Evolutionary conservation across 2,329 filamentous ascomycete genomes (phyloP).

Genomic region (Alternaria panax): DNA sequence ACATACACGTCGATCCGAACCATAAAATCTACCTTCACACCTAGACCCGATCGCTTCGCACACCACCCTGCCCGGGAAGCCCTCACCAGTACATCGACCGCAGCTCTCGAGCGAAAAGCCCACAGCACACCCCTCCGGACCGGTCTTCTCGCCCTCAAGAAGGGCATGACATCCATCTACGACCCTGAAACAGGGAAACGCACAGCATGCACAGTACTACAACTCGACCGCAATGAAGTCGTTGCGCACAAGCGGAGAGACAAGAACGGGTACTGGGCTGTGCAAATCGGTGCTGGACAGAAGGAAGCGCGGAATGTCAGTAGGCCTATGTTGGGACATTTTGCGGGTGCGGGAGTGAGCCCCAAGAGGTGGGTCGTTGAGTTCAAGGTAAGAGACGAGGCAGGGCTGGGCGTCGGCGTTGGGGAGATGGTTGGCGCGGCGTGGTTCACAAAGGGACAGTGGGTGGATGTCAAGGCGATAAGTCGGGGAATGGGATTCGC

Average conservation of each 20-base stretch:
- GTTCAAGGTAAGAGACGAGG: conserved; percentile 80
- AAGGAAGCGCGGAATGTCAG: conserved; percentile 78
- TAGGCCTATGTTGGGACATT: conserved; percentile 87
- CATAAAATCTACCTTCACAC: conserved; percentile 66
- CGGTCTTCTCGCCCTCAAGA: conserved; percentile 86
- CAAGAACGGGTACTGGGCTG: conserved; percentile 89
- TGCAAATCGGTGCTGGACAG: conserved; percentile 83
- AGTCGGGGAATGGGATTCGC: conserved; percentile 91
- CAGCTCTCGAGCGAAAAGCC: conserved; percentile 66
- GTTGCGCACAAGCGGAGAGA: conserved; percentile 82
- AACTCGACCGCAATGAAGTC: conserved; percentile 91
- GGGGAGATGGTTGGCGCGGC: conserved; percentile 80
- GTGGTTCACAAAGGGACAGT: conserved; percentile 91
- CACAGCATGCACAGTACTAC: conserved; percentile 87
- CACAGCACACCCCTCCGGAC: conserved; percentile 71
- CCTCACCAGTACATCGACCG: conserved; percentile 63
- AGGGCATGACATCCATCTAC: conserved; percentile 94
- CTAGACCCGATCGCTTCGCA: conserved; percentile 62
- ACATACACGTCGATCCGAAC: conserved; percentile 40
- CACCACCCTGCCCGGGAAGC: conserved; percentile 58
- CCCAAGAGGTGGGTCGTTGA: conserved; percentile 86
- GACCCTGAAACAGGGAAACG: conserved; percentile 76
- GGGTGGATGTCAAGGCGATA: conserved; percentile 81
- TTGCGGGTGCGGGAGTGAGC: conserved; percentile 78
- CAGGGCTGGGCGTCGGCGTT: conserved; percentile 75